Base-by-base conservation (phyloP, 2,329 filamentous ascomycete genomes). In the Alternaria novae-zelandiae region DNA sequence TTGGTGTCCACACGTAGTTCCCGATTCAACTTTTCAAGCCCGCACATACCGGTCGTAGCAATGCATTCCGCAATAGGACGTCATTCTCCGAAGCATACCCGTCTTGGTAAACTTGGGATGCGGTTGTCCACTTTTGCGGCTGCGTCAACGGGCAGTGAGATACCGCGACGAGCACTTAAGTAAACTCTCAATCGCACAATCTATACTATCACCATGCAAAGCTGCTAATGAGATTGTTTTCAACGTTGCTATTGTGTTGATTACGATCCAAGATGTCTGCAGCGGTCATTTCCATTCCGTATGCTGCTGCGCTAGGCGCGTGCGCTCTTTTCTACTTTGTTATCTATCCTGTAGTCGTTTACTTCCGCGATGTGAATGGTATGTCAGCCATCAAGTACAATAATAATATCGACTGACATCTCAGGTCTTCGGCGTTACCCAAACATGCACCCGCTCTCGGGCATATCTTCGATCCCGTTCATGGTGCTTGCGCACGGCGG, bases 391-490 rank as follows among this genome's bases (percentile, higher is more conserved):
- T 51, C n/a, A 10, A 15, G 11, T 13, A 51, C 30, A 26, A 51
- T 5, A 51, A 17, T 17, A 21, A 32, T 3, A 26, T 21, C 26
- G 20, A 51, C 47, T 51, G 20, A 51, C 11, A 26, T 28, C 26
- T 51, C 47, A 51, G 47, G 83, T 15, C 79, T 87, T 13, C 81
- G 85, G 23, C 82, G 80, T 70, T 86, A 84, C 59, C 83, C 83
- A 11, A 84, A 83, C 61, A 74, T 86, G 64, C 79, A 79, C 28
- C 71, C 79, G 5, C 75, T 85, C 12, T 82, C 84, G 1, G 84
- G 83, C 8, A 78, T 86, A 23, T 82, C 83, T 8, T 79, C 82
- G 49, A 66, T 86, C 3, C 80, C 83, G 1, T 86, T 84, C 69
- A 83, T 84, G 77, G 64, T 82, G 5, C 75, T 84, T 17, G 81